A percentile compares a stretch with the other conserved stretches of the same genome.
Evolutionary conservation across 2,329 filamentous ascomycete species (phyloP).

Genomic region (Pseudogymnoascus destructans): DNA sequence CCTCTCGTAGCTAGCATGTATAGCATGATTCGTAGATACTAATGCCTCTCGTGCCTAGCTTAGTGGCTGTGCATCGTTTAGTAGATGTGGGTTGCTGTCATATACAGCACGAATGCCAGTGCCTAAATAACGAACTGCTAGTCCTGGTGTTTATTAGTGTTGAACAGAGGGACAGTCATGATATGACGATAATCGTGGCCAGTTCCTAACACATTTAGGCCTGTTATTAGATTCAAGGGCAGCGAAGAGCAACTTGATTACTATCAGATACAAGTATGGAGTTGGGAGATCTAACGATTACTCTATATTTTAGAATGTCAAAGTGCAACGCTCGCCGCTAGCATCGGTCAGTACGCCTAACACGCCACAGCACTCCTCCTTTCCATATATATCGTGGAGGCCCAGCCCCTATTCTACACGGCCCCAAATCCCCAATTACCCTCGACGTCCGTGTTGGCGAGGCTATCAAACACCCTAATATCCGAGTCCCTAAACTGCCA

Average conservation of each 20-base stretch:
- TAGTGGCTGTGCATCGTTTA: not conserved
- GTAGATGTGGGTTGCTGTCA: not conserved
- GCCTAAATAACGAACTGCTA: not conserved
- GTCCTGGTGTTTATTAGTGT: not conserved
- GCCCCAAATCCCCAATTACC: conserved; percentile 22
- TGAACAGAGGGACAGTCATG: not conserved
- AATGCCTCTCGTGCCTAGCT: no score
- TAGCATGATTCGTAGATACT: not conserved
- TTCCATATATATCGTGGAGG: not conserved
- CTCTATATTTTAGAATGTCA: not conserved
- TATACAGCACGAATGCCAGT: not conserved
- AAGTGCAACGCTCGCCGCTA: not conserved
- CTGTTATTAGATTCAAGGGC: not conserved
- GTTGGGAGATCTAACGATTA: conserved; percentile 1
- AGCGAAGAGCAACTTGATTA: not conserved
- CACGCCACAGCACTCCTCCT: not conserved
- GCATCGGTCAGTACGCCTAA: not conserved
- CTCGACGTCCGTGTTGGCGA: conserved; percentile 24
- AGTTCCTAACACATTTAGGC: not conserved
- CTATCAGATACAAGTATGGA: not conserved
- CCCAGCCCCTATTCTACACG: not conserved
- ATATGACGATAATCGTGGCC: not conserved
- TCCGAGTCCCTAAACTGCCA: conserved; percentile 18
- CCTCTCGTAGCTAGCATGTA: not conserved
- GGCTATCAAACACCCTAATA: conserved; percentile 23